Conservation (phyloP, 2,329 filamentous ascomycete species). For the Scytalidium sp. region DNA sequence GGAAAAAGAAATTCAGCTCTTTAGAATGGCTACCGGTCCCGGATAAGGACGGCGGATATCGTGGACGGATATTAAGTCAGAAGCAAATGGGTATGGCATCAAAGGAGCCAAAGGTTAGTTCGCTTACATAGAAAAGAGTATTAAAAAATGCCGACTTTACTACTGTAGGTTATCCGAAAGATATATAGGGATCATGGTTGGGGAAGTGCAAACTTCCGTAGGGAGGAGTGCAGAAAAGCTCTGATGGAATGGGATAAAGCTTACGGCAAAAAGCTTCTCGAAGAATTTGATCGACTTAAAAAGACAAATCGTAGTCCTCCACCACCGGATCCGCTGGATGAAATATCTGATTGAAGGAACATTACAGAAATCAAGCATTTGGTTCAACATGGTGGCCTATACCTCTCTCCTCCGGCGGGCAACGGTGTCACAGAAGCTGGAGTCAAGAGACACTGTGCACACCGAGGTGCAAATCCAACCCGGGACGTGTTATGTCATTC, state of each 20-base stretch:
- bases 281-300: background rate
- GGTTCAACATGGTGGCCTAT: no score
- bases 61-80: conserved; percentile 2
- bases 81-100: background rate
- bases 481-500: no score
- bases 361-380: background rate
- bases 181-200: conserved; percentile 1
- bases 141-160: background rate
- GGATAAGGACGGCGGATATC: background rate
- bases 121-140: background rate
- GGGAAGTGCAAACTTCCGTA: conserved; percentile 3
- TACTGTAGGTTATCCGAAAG: background rate
- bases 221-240: conserved; percentile 2
- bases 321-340: background rate
- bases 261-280: background rate
- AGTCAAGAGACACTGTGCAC: no score
- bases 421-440: no score
- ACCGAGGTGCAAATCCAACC: no score
- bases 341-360: background rate
- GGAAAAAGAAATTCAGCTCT: conserved; percentile 3
- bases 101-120: conserved; percentile 1
- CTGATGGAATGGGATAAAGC: conserved; percentile 1
- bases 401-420: no score
- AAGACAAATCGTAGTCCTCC: conserved; percentile 2
- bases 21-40: conserved; percentile 2